These are phyloP conservation scores for Epichloe typhina DNA, from an alignment of 2,329 filamentous ascomycete genomes.

Conservation along the genomic window DNA sequence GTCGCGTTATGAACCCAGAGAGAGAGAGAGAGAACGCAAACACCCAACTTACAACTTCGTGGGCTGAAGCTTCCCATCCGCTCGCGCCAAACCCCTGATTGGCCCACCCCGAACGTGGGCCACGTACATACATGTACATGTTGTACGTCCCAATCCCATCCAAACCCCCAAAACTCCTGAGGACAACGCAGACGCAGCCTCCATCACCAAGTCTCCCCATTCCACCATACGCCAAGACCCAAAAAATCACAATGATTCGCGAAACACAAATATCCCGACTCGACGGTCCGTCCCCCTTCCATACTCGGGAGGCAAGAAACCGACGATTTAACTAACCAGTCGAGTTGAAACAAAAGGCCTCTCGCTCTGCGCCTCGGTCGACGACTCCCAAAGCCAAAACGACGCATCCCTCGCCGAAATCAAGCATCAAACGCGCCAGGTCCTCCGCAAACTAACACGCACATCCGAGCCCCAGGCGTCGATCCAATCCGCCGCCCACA, in stretches of 20 bases:
- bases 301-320: too few relatives aligned
- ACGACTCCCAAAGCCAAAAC: slow-evolving; percentile 41
- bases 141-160: too few relatives aligned
- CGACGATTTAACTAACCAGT: too few relatives aligned
- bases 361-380: slow-evolving; percentile 87
- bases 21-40: too few relatives aligned
- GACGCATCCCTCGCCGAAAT: slow-evolving; percentile 67
- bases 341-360: too few relatives aligned
- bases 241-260: slow-evolving; percentile 52
- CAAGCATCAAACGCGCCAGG: slow-evolving; percentile 80
- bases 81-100: slow-evolving; percentile 6
- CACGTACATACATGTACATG: background rate
- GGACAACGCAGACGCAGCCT: too few relatives aligned
- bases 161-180: too few relatives aligned
- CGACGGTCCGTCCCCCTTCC: slow-evolving; percentile 61
- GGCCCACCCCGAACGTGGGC: slow-evolving; percentile 4
- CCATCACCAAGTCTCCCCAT: background rate
- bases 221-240: background rate
- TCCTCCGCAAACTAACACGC: slow-evolving; percentile 76
- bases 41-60: background rate
- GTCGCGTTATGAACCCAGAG: background rate
- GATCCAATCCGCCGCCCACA: slow-evolving; percentile 75
- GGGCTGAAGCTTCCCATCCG: background rate
- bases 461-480: slow-evolving; percentile 83
- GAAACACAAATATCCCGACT: slow-evolving; percentile 91